Evolutionary conservation across 768 basidiomycete species (phyloP).

Genomic region (Phylloporus sp.): DNA sequence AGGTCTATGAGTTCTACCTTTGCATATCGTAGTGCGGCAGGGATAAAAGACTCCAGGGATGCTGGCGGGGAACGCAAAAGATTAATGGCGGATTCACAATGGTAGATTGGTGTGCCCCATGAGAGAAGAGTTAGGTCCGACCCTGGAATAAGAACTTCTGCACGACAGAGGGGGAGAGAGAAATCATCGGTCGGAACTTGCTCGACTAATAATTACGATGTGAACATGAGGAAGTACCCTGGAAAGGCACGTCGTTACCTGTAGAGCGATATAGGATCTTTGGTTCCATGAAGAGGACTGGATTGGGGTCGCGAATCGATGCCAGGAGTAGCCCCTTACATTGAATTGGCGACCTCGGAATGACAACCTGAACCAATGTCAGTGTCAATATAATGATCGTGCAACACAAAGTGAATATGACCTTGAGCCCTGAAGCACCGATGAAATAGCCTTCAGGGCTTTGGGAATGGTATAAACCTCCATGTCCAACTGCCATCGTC

Average conservation of each 20-base stretch:
- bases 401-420: slow-evolving; percentile 21
- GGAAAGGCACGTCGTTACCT: slow-evolving; percentile 35
- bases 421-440: slow-evolving; percentile 87
- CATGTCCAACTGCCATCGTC: slow-evolving; percentile 90
- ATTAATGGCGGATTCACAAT: slow-evolving; percentile 80
- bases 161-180: slow-evolving; percentile 75
- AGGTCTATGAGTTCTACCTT: slow-evolving; percentile 89
- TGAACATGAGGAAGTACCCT: slow-evolving; percentile 2
- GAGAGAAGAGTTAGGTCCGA: slow-evolving; percentile 85
- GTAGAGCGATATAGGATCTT: slow-evolving; percentile 91
- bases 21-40: slow-evolving; percentile 58
- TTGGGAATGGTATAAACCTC: slow-evolving; percentile 91
- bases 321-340: slow-evolving; percentile 89
- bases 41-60: slow-evolving; percentile 60
- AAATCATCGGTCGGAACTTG: slow-evolving; percentile 91
- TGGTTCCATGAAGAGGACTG: slow-evolving; percentile 94
- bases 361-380: slow-evolving; percentile 51
- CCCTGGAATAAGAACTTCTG: slow-evolving; percentile 72
- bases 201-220: slow-evolving; percentile 51
- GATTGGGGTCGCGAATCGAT: slow-evolving; percentile 89
- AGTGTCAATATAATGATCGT: neutral
- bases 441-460: slow-evolving; percentile 94
- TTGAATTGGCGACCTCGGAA: slow-evolving; percentile 91
- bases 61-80: slow-evolving; percentile 66
- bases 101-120: slow-evolving; percentile 93